Evolutionary conservation across 2,329 filamentous ascomycete genomes (phyloP), one percentile per base, ranked within the genome.

Genomic region (Trichoderma sp.): DNA sequence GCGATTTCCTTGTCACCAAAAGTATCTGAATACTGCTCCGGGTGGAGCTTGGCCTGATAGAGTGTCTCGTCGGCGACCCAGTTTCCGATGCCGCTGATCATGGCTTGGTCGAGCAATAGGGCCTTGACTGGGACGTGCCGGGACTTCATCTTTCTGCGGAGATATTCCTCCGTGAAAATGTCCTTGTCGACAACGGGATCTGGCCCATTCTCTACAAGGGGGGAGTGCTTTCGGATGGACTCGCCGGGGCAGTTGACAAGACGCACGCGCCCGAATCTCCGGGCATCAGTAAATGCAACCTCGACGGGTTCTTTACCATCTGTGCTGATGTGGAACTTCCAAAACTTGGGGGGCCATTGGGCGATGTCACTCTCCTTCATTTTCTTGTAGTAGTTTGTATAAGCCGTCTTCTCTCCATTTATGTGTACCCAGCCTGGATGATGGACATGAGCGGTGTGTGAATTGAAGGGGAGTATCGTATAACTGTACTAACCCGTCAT

Each of bases 41-140:
- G 95, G 72, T 99, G 94, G 17, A 98, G 85, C 59, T 86, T 89
- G 5, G 95, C 91, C 72, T 98, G 90, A 75, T 94, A 99, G 61
- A 99, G 82, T 7, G 97, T 90, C 78, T 99, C 95, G 76, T 99
- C 95, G 1, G 90, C 93, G 64, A 99, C 94, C 94, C 94, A 99
- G 76, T 98, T 98, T 0, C 95, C 95, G 70, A 99, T 92, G 8
- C 95, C 95, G 74, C 92, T 95, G 70, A 98, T 91, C 76, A 91
- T 91, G 19, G 88, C 85, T 78, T 99, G 95, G 76, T 98, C 92
- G 4, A 98, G 84, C 13, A 99, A 82, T 22, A 97, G 83, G 0
- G 93, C 92, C 77, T 98, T 98, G 71, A 98, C 86, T 0, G 94
- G 94, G 0, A 97, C 92, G 73, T 88, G 92, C 65, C 94, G 93